phyloP scores from a whole-genome alignment of 139 green algal genomes.

The Chlorella sp. region DNA sequence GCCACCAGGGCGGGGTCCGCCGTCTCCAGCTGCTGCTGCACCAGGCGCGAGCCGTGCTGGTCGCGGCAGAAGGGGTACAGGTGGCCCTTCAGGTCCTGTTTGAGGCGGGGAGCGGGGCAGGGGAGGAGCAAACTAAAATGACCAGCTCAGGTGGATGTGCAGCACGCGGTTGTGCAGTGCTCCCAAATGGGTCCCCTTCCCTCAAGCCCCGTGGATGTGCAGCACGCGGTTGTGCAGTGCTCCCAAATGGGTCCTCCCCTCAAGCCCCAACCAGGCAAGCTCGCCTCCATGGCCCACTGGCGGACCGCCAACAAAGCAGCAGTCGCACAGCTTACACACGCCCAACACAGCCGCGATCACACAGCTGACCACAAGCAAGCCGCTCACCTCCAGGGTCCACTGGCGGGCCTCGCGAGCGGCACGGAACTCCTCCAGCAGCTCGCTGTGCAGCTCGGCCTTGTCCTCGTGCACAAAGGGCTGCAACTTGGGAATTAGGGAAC shows the following conservation, averaged over 20 bases:
- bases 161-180: too few relatives aligned
- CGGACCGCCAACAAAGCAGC: not conserved
- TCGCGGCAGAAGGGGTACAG: conserved; percentile 85
- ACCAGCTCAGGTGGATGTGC: too few relatives aligned
- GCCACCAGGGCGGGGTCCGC: conserved; percentile 33
- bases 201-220: too few relatives aligned
- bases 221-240: too few relatives aligned
- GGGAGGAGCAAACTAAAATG: too few relatives aligned
- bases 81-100: conserved; percentile 75
- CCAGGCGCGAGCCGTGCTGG: conserved; percentile 91
- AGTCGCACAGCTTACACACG: not conserved
- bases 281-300: not conserved
- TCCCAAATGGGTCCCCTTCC: too few relatives aligned
- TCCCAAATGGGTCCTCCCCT: not conserved
- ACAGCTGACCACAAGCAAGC: not conserved
- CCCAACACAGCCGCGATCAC: not conserved
- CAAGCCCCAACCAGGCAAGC: not conserved
- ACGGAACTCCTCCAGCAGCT: conserved; percentile 85
- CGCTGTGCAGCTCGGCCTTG: not conserved
- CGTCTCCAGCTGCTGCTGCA: conserved; percentile 84
- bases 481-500: too few relatives aligned
- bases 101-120: not conserved
- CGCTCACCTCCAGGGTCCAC: conserved; percentile 57
- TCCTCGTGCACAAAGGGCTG: conserved; percentile 28
- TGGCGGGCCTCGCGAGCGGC: conserved; percentile 43